A percentile compares a stretch with the other conserved stretches of the same genome.
phyloP scores from a whole-genome alignment of 805 yeast genomes.

The Komagataella phaffii region DNA sequence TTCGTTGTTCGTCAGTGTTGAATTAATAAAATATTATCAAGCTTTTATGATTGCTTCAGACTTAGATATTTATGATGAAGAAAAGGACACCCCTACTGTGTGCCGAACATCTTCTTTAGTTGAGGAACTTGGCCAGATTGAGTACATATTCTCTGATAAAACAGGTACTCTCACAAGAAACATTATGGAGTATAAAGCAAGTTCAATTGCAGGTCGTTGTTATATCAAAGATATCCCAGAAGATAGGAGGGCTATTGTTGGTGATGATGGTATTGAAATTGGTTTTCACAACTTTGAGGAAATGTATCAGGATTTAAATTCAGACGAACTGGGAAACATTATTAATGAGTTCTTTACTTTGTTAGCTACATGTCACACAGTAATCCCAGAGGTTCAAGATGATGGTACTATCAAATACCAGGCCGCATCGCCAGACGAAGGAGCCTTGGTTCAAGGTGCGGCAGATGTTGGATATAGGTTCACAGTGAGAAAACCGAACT shows the following conservation, averaged over 20 bases:
- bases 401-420: conserved; percentile 73
- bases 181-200: conserved; percentile 91
- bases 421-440: conserved; percentile 99
- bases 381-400: conserved; percentile 74
- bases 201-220: conserved; percentile 86
- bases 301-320: conserved; percentile 26
- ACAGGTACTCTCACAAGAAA: conserved; percentile 95
- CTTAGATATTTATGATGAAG: conserved; percentile 81
- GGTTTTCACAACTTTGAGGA: conserved; percentile 68
- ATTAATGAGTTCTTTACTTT: conserved; percentile 73
- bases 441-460: conserved; percentile 96
- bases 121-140: conserved; percentile 95
- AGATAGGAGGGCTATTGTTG: conserved; percentile 56
- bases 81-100: conserved; percentile 85
- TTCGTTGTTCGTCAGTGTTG: conserved; percentile 91
- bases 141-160: conserved; percentile 91
- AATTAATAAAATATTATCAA: conserved; percentile 88
- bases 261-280: conserved; percentile 65
- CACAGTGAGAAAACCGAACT: conserved; percentile 71
- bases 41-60: conserved; percentile 91
- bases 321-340: conserved; percentile 16
- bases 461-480: conserved; percentile 79
- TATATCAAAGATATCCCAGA: conserved; percentile 87
- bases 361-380: conserved; percentile 92
- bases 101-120: conserved; percentile 92